Base-by-base conservation (phyloP, 1,284 basidiomycete genomes). In the Hortiboletus rubellus region DNA sequence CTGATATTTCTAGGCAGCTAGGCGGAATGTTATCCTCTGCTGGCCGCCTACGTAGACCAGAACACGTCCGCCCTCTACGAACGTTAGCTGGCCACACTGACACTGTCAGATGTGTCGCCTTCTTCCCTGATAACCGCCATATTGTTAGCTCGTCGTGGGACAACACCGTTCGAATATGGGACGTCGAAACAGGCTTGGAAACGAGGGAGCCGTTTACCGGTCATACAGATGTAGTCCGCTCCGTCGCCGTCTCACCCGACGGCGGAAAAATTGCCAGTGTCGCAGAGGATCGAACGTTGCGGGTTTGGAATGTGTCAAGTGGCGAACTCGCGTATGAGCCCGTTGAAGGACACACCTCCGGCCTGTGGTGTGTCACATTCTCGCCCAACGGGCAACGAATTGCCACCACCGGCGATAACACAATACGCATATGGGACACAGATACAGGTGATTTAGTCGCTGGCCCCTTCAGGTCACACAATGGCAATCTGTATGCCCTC, bases 341-440 rank as follows among this genome's bases (percentile, higher is more conserved):
- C 51, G 31, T 69, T 1, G 69, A 72, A 7, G 67, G 67, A 12
- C 67, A 69, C 34, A 57, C 59, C 33, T 63, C 66, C 5, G 70
- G 68, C 24, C 65, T 72, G 15, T 69, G 68, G 66, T 69, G 63
- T 49, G 67, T 72, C 57, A 52, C 66, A 3, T 68, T 72, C 60
- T 73, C 70, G 27, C 72, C 71, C 44, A 52, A 74, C 53, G 68
- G 72, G 44, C 65, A 58, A 18, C 63, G 63, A 34, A 63, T 74
- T 47, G 70, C 71, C 18, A 73, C 71, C 18, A 70, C 70, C 2
- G 71, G 71, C 2, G 72, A 74, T 50, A 66, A 65, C 45, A 71
- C 71, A 3, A 68, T 74, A 52, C 65, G 70, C 56, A 50, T 72
- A 55, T 72, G 71, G 70, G 70, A 72, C 55, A 46, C 66, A 31